Evolutionary conservation across 371 early-diverging fungal species (phyloP), one percentile per base, ranked within the genome.

Genomic region (Apophysomyces sp.): DNA sequence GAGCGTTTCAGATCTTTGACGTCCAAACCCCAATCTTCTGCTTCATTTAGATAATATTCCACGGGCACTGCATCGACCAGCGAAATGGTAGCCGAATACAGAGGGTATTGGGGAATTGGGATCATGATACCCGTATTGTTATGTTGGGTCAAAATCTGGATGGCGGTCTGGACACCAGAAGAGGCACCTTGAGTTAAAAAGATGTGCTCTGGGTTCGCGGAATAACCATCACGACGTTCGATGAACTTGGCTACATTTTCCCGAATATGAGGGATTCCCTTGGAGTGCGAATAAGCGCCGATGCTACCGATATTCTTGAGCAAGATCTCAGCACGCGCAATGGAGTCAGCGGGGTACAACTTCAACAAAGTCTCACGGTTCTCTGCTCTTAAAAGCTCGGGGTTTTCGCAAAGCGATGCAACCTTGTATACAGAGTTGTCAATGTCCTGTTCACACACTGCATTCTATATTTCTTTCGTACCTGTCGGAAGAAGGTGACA

Each of bases 41-140:
- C 73, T 72, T 97, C 98, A 63, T 94, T 84, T 52, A 97, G 72
- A 58, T 90, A 94, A 74, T 97, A 97, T 0, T 89, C 92, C n/a
- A 97, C 95, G 16, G 92, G 85, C 9, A 79, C 76, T 4, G 92
- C 96, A 63, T 88, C 77, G 68, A 86, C 81, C 16, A 94, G 80
- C 3, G 92, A 79, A 34, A 96, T 80, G 2, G 92, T 86, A 7
- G 97, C 98, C 8, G 94, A 91, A 79, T 97, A 97, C 18, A 97
- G 88, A 24, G 98, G 98, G 69, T 97, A 97, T 72, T 97, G 98
- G n/a, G 98, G 98, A 60, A 96, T 94, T 21, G 98, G 98, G 62
- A 96, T 96, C 94, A 97, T 91, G 66, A 97, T 86, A 24, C 98
- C 98, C 24, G 94, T 92, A 30, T 89, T 80, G 31, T 69, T 52